A percentile compares a stretch with the other conserved stretches of the same genome.
Evolutionary conservation across 106 monocot genomes (phyloP).

Genomic region (Vanilla planifolia): DNA sequence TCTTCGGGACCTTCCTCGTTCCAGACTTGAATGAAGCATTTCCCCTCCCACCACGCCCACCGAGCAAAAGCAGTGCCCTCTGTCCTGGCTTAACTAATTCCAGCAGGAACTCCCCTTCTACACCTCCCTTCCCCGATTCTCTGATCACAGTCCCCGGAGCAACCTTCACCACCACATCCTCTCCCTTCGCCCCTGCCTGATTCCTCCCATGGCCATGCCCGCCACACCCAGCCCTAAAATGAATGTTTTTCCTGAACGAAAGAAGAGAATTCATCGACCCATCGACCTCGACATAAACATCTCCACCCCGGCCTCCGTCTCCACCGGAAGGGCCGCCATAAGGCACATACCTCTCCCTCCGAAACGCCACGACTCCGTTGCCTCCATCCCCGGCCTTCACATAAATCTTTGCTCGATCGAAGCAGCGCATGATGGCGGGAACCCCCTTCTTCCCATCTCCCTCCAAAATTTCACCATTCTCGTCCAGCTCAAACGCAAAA

Average conservation of each 20-base stretch:
- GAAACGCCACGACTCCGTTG: slow-evolving; percentile 87
- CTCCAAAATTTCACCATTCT: slow-evolving; percentile 10
- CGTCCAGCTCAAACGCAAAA: slow-evolving; percentile 5
- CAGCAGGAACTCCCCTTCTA: slow-evolving; percentile 55
- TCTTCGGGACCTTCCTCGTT: slow-evolving; percentile 72
- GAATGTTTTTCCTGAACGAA: slow-evolving; percentile 72
- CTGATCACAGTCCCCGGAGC: slow-evolving; percentile 85
- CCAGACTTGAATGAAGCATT: slow-evolving; percentile 92
- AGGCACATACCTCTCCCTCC: slow-evolving; percentile 89
- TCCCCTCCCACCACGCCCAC: slow-evolving; percentile 88
- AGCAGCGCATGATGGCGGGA: slow-evolving; percentile 95
- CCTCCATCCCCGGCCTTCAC: slow-evolving; percentile 91
- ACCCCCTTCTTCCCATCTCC: slow-evolving; percentile 81
- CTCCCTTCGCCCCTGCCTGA: slow-evolving; percentile 76
- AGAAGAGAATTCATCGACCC: slow-evolving; percentile 88
- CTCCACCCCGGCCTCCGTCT: slow-evolving; percentile 81
- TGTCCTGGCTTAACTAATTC: slow-evolving; percentile 78
- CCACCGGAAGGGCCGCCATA: slow-evolving; percentile 91
- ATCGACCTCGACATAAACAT: slow-evolving; percentile 88
- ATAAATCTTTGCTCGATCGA: slow-evolving; percentile 84
- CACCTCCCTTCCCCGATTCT: slow-evolving; percentile 42
- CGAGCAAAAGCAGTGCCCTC: slow-evolving; percentile 68
- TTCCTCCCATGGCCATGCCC: slow-evolving; percentile 73
- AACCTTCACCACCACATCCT: slow-evolving; percentile 90
- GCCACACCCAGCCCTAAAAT: slow-evolving; percentile 85